A percentile compares a stretch with the other conserved stretches of the same genome.
Evolutionary conservation across 805 yeast species (phyloP).

Genomic region (Metschnikowia hibisci): DNA sequence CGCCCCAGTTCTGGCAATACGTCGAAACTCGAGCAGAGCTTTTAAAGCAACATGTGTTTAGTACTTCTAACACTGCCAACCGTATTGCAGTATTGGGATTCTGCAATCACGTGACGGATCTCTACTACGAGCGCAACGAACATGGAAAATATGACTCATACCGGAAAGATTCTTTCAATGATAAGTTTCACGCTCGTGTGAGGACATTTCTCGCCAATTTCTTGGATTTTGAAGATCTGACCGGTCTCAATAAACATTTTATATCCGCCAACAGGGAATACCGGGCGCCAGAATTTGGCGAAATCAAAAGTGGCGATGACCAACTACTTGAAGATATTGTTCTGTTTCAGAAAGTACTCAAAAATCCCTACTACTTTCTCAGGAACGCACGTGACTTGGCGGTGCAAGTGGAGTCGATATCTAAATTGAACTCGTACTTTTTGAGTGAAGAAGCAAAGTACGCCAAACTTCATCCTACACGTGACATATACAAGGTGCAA

Average conservation of each 20-base stretch:
- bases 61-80: constrained; percentile 27
- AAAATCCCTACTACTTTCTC: constrained; percentile 34
- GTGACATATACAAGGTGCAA: constrained; percentile 18
- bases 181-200: constrained; percentile 34
- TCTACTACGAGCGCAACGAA: constrained; percentile 17
- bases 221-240: constrained; percentile 39
- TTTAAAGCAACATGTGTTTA: constrained; percentile 26
- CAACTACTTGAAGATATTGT: constrained; percentile 33
- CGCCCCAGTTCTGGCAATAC: constrained; percentile 34
- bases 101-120: constrained; percentile 37
- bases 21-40: constrained; percentile 30
- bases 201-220: constrained; percentile 31
- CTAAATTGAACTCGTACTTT: constrained; percentile 27
- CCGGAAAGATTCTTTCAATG: constrained; percentile 38
- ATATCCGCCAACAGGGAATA: constrained; percentile 25
- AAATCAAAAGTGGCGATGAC: constrained; percentile 18
- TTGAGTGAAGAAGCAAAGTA: constrained; percentile 28
- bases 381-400: constrained; percentile 22
- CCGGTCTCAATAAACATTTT: constrained; percentile 42
- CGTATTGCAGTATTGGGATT: constrained; percentile 39
- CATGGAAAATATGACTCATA: constrained; percentile 27
- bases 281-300: constrained; percentile 21
- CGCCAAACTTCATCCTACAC: constrained; percentile 14
- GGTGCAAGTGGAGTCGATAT: constrained; percentile 21
- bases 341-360: constrained; percentile 26